Evolutionary conservation across 495 filamentous ascomycete species (phyloP).

Genomic region (Neurospora tetraspora): DNA sequence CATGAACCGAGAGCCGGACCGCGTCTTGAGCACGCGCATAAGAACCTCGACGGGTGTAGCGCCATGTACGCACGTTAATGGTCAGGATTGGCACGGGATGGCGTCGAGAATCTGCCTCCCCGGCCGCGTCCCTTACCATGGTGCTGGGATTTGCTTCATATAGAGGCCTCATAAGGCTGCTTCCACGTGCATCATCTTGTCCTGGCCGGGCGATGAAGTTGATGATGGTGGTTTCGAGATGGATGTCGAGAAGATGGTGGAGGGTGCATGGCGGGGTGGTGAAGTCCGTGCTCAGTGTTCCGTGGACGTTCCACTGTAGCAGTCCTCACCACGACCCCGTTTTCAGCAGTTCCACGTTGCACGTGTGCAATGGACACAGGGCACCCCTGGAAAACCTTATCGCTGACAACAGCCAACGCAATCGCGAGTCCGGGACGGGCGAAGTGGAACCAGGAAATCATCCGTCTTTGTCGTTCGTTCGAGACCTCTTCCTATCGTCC

Average conservation of each 20-base stretch:
- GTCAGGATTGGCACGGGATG: background rate
- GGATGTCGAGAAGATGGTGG: background rate
- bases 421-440: background rate
- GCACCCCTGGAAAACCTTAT: no score
- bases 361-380: background rate
- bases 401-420: background rate
- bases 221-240: background rate
- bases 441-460: background rate
- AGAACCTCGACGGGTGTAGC: background rate
- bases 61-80: background rate
- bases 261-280: background rate
- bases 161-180: background rate
- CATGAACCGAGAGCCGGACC: background rate
- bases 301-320: background rate
- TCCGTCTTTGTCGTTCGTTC: no score
- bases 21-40: background rate
- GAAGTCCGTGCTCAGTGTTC: background rate
- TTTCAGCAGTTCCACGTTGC: background rate
- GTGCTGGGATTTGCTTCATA: background rate
- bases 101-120: background rate
- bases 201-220: background rate
- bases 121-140: background rate
- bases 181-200: background rate
- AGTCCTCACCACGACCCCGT: background rate
- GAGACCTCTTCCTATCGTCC: background rate